Evolutionary conservation across 1,284 basidiomycete genomes (phyloP).

Genomic region (Cyathus olla): DNA sequence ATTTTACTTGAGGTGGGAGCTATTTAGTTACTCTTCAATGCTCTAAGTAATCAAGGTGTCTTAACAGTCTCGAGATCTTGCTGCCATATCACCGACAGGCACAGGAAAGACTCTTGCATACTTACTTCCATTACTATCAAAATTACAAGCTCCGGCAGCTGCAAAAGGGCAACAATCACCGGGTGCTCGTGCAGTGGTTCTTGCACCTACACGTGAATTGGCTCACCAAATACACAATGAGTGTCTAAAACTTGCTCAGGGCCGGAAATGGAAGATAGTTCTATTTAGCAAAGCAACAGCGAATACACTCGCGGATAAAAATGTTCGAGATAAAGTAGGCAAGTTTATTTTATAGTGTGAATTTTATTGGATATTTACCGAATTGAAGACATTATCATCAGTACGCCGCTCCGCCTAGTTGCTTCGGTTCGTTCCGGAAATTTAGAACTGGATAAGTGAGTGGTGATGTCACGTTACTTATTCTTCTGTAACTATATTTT

Average conservation of each 20-base stretch:
- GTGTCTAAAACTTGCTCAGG: constrained; percentile 84
- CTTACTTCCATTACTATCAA: constrained; percentile 83
- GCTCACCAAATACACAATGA: constrained; percentile 97
- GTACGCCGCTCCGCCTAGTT: constrained; percentile 84
- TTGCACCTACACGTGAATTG: constrained; percentile 96
- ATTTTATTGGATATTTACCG: not conserved
- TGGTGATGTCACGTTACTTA: constrained; percentile 11
- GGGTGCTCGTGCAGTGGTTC: constrained; percentile 84
- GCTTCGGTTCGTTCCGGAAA: constrained; percentile 76
- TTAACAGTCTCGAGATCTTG: constrained; percentile 78
- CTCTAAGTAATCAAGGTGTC: not conserved
- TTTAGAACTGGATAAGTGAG: constrained; percentile 80
- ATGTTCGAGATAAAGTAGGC: constrained; percentile 81
- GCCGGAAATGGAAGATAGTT: constrained; percentile 86
- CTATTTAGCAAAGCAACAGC: constrained; percentile 91
- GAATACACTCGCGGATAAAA: constrained; percentile 75
- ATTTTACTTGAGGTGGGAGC: constrained; percentile 73
- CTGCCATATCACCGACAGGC: constrained; percentile 94
- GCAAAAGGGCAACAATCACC: constrained; percentile 56
- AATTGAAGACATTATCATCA: constrained; percentile 79
- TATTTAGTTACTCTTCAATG: not conserved
- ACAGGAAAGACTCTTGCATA: constrained; percentile 96
- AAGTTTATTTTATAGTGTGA: constrained; percentile 33
- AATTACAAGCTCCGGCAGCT: constrained; percentile 71
- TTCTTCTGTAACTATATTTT: constrained; percentile 12